Evolutionary conservation across 805 yeast genomes (phyloP), one percentile per base, ranked within the genome.

Genomic region (Komagataella pseudopastoris): DNA sequence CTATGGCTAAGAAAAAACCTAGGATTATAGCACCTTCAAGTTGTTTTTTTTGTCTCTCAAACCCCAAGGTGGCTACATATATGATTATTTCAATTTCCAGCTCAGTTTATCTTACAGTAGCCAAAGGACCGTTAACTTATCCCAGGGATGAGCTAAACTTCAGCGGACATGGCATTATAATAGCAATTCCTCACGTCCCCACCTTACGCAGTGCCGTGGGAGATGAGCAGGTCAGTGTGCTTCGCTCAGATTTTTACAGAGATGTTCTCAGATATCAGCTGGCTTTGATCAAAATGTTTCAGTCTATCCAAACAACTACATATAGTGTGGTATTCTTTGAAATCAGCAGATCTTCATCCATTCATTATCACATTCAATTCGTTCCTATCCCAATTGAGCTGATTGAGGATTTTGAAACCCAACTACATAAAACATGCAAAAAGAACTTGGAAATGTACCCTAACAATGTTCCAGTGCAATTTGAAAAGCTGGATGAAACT

Each of bases 1-100:
- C 44, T 20, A 20, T 6, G 16, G 18, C 23, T 16, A n/a, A 30
- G 22, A 69, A 69, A 56, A 65, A 68, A 51, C 53, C 55, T n/a
- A 67, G 65, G 53, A 64, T 61, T 0, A 78, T 86, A 2, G 60
- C 74, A 0, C 88, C 91, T 0, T 71, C 69, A 12, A 66, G 70
- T 47, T 89, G 97, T 61, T 89, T 86, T 65, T 87, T 89, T 60
- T 89, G 96, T 62, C 72, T 89, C 17, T 78, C 91, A 1, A 88
- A 87, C 59, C 85, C 95, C 0, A 75, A 81, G 12, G 73, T 85
- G 6, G 90, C 84, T 56, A 71, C 85, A 2, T 95, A 88, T 63
- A 80, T 90, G 84, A 78, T 89, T 10, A 73, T 88, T 0, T 77
- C 93, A 0, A 83, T 90, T 50, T 91, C 87, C 0, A 74, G 75